Conservation (phyloP, 768 basidiomycete genomes). For the Krasilnikovozyma curviuscula region DNA sequence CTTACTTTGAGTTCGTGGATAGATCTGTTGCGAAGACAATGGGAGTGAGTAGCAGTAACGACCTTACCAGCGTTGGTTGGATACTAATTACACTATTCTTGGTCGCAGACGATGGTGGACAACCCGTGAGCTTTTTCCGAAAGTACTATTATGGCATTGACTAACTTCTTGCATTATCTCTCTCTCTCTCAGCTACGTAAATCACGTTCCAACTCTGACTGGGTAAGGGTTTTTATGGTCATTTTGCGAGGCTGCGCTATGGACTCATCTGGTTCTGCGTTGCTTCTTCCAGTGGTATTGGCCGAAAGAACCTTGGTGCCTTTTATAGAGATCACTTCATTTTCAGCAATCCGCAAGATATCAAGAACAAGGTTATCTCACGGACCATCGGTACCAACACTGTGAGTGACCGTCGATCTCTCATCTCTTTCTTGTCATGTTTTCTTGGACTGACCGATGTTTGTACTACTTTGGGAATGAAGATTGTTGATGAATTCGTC, state of each 20-base stretch:
- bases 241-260: too few relatives aligned
- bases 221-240: too few relatives aligned
- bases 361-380: conserved; percentile 28
- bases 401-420: not conserved
- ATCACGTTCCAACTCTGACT: conserved; percentile 40
- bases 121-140: too few relatives aligned
- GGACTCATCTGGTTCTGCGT: too few relatives aligned
- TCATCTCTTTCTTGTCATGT: not conserved
- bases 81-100: conserved; percentile 3
- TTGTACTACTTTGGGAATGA: too few relatives aligned
- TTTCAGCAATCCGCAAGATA: conserved; percentile 29
- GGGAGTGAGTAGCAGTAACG: conserved; percentile 13
- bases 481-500: conserved; percentile 37
- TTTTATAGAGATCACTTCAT: conserved; percentile 31
- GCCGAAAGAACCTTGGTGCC: conserved; percentile 33
- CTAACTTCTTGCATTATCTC: too few relatives aligned
- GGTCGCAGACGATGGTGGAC: conserved; percentile 14
- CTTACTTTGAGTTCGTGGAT: conserved; percentile 37
- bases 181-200: too few relatives aligned
- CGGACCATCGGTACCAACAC: conserved; percentile 29
- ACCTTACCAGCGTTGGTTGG: not conserved
- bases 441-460: too few relatives aligned
- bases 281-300: too few relatives aligned
- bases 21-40: conserved; percentile 26
- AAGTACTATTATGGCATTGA: too few relatives aligned